Evolutionary conservation across 257 asterid species (phyloP).

Genomic region (Capsicum baccatum): DNA sequence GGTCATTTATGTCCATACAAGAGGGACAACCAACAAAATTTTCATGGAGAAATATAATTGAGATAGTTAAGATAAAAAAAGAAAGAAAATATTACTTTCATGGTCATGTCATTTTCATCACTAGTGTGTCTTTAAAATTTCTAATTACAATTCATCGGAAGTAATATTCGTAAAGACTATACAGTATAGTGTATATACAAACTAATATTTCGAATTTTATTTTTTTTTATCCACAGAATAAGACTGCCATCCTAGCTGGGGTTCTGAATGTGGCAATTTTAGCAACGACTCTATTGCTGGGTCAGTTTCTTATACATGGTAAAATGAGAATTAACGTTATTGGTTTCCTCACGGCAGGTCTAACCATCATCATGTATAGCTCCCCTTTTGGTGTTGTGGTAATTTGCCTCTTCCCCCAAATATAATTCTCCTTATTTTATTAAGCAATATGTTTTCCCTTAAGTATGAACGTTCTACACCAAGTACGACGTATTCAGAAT

Average conservation of each 20-base stretch:
- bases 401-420: background rate
- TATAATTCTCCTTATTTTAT: background rate
- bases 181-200: background rate
- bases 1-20: background rate
- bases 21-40: background rate
- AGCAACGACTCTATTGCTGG: conserved; percentile 38
- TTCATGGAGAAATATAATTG: background rate
- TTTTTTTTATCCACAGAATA: conserved; percentile 39
- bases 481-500: background rate
- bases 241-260: conserved; percentile 49
- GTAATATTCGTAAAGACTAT: background rate
- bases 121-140: too few relatives aligned
- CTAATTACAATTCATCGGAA: background rate
- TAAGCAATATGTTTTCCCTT: background rate
- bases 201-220: background rate
- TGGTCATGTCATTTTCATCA: background rate
- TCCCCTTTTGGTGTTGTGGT: conserved; percentile 88
- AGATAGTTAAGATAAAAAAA: too few relatives aligned
- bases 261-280: conserved; percentile 54
- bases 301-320: conserved; percentile 44
- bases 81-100: too few relatives aligned
- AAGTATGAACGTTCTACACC: too few relatives aligned
- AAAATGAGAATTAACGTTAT: conserved; percentile 53
- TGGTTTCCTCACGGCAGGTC: conserved; percentile 64
- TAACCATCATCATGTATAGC: conserved; percentile 77